Conservation (phyloP, 306 rosid species). For the Dryas drummondii region DNA sequence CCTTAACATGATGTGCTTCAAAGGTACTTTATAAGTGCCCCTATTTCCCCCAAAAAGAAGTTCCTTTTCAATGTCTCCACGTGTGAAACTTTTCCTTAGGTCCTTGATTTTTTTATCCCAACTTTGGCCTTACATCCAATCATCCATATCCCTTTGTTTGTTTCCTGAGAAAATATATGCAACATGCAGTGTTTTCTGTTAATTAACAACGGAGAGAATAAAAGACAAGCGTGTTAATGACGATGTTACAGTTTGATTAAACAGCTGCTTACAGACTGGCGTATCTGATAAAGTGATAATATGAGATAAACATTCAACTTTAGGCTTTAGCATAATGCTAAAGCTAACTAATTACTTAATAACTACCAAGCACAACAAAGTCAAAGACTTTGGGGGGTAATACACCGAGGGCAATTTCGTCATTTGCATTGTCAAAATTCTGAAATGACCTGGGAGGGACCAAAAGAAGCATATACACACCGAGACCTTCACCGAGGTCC, state of each 20-base stretch:
- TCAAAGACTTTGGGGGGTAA: not conserved
- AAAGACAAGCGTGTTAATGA: not conserved
- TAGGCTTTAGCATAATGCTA: not conserved
- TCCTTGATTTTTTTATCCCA: slow-evolving; percentile 18
- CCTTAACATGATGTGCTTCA: not conserved
- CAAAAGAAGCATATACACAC: slow-evolving; percentile 21
- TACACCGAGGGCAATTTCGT: slow-evolving; percentile 14
- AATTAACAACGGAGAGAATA: not conserved
- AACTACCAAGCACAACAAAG: not conserved
- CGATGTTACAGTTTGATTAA: not conserved
- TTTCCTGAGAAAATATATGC: not conserved
- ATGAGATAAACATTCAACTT: not conserved
- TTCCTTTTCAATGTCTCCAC: not conserved
- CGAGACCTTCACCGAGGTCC: slow-evolving; percentile 37
- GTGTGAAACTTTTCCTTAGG: slow-evolving; percentile 15
- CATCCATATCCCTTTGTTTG: not conserved
- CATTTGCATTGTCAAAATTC: slow-evolving; percentile 1
- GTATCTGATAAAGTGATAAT: slow-evolving; percentile 15
- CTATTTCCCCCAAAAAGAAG: not conserved
- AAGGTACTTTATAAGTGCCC: slow-evolving; percentile 25
- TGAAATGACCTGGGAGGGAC: slow-evolving; percentile 8
- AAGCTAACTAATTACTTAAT: not conserved
- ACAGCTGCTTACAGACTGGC: slow-evolving; percentile 17
- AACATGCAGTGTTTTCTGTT: not conserved
- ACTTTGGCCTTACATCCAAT: slow-evolving; percentile 13